These are phyloP conservation scores for Auricularia heimuer DNA, from an alignment of 768 basidiomycete species.

Conservation along the genomic window DNA sequence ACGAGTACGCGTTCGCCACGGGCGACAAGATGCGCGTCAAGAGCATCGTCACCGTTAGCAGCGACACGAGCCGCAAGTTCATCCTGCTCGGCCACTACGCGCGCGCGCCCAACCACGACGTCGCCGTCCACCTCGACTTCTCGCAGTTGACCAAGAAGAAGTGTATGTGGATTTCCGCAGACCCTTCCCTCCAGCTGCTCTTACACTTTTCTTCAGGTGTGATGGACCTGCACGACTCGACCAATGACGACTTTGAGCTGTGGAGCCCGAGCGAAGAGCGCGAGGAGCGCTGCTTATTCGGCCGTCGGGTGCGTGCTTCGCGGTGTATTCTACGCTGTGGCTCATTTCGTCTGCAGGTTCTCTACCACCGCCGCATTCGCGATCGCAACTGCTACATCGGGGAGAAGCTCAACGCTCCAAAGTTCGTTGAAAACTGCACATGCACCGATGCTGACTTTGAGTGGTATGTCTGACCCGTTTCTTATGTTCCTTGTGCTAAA, in stretches of 20 bases:
- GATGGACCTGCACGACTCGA: constrained; percentile 58
- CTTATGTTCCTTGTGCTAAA: neutral
- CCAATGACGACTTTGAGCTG: constrained; percentile 87
- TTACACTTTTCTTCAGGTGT: constrained; percentile 38
- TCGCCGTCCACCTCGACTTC: constrained; percentile 87
- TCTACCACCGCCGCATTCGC: constrained; percentile 84
- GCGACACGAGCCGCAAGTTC: constrained; percentile 86
- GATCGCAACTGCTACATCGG: constrained; percentile 80
- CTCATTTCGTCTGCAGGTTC: constrained; percentile 39
- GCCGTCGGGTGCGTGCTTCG: constrained; percentile 54
- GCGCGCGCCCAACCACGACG: constrained; percentile 31
- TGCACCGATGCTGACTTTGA: constrained; percentile 80
- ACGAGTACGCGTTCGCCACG: constrained; percentile 67
- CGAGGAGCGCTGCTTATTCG: constrained; percentile 84
- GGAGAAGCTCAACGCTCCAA: constrained; percentile 41
- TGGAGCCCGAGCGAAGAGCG: constrained; percentile 93
- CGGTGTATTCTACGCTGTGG: neutral
- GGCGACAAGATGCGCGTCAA: constrained; percentile 63
- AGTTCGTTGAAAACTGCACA: constrained; percentile 57
- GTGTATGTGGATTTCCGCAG: constrained; percentile 43
- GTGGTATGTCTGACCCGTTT: constrained; percentile 48
- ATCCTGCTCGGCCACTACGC: constrained; percentile 67
- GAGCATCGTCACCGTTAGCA: constrained; percentile 77
- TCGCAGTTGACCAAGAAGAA: constrained; percentile 57
- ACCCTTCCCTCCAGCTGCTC: too few species aligned